Evolutionary conservation across 208 protist genomes (phyloP).

Genomic region (Crithidia fasciculata): DNA sequence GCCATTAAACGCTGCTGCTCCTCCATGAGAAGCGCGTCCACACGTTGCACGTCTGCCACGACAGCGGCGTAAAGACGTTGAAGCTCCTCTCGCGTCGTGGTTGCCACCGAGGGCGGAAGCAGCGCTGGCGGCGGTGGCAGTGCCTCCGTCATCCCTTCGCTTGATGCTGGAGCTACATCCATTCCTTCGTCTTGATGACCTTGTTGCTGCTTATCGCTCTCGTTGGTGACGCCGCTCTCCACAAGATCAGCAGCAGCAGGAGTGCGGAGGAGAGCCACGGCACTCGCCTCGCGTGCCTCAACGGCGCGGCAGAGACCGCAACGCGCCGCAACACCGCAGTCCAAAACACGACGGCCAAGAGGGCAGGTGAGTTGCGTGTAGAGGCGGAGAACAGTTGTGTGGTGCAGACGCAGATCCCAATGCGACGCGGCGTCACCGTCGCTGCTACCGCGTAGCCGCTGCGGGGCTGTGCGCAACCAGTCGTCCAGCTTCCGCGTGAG

Average conservation of each 20-base stretch:
- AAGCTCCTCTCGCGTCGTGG: constrained; percentile 23
- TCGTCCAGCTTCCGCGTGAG: constrained; percentile 31
- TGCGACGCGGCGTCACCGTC: background rate
- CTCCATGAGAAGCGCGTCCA: constrained; percentile 11
- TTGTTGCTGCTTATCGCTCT: constrained; percentile 4
- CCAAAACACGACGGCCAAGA: constrained; percentile 16
- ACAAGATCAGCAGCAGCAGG: background rate
- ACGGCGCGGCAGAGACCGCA: constrained; percentile 1
- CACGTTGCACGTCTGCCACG: constrained; percentile 12
- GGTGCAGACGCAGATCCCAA: constrained; percentile 25
- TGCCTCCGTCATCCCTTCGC: too few species aligned
- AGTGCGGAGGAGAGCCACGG: background rate
- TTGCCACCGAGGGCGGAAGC: constrained; percentile 17
- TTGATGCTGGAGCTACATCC: too few species aligned
- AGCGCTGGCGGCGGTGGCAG: background rate
- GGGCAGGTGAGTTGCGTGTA: constrained; percentile 37
- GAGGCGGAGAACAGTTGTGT: constrained; percentile 30
- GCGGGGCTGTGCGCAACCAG: constrained; percentile 11
- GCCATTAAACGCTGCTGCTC: constrained; percentile 18
- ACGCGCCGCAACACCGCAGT: background rate
- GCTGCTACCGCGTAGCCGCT: background rate
- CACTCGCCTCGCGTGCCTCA: constrained; percentile 15
- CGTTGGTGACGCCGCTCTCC: background rate
- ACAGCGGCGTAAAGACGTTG: constrained; percentile 20
- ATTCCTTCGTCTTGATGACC: too few species aligned